Conservation (phyloP, 495 filamentous ascomycete species). For the Penicillium fimorum region DNA sequence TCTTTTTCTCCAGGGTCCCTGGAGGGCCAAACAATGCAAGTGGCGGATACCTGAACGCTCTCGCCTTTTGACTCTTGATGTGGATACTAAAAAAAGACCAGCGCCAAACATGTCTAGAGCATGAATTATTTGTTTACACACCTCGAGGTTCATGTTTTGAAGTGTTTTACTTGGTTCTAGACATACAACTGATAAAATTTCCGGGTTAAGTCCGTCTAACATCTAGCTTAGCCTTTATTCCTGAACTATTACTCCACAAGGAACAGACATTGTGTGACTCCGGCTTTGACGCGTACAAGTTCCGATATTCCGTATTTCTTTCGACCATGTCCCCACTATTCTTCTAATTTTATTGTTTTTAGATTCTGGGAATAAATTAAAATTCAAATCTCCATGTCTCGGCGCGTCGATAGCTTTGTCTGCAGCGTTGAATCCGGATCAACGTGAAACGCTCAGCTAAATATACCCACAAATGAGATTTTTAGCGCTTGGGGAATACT, state of each 20-base stretch:
- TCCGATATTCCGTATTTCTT: background rate
- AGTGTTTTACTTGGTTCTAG: background rate
- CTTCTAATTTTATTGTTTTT: background rate
- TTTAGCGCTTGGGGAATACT: background rate
- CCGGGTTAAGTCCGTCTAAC: background rate
- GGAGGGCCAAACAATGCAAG: background rate
- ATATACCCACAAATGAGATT: conserved; percentile 1
- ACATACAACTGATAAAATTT: background rate
- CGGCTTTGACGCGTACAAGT: background rate
- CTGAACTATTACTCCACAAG: background rate
- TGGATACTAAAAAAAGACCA: background rate
- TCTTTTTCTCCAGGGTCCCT: background rate
- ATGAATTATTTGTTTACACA: background rate
- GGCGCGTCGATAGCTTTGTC: conserved; percentile 1
- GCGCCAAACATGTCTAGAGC: background rate
- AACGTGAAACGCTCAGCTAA: conserved; percentile 7
- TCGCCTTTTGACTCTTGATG: background rate
- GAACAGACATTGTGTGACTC: background rate
- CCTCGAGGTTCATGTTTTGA: background rate
- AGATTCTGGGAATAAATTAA: background rate
- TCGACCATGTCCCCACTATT: background rate
- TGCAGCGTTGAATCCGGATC: background rate
- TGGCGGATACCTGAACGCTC: conserved; percentile 1
- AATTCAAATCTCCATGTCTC: background rate
- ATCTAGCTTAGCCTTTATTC: background rate